A percentile compares a stretch with the other conserved stretches of the same genome.
phyloP scores from a whole-genome alignment of 192 early-diverging fungal genomes.

The Mortierella alpina region DNA sequence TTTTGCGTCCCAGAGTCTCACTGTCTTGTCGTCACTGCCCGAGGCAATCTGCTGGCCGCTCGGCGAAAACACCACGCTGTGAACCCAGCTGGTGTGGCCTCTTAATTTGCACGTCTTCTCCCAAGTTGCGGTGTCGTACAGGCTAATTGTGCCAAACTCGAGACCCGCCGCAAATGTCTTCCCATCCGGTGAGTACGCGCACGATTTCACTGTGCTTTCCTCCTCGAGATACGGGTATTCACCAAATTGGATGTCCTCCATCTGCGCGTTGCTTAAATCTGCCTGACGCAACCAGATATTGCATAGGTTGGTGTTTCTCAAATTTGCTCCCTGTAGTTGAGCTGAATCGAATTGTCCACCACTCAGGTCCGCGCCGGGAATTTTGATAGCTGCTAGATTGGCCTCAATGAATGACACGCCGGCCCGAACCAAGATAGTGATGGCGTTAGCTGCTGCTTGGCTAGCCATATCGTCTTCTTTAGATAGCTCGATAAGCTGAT shows the following conservation, averaged over 20 bases:
- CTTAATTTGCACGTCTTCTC: no score
- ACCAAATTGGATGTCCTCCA: background rate
- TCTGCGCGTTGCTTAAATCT: background rate
- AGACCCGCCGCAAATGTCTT: background rate
- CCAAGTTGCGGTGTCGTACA: slow-evolving; percentile 3
- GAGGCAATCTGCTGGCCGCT: background rate
- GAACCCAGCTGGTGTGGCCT: background rate
- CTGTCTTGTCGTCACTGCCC: background rate
- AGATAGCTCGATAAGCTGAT: no score
- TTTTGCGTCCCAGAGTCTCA: no score
- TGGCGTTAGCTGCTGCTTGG: no score
- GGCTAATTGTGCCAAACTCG: background rate
- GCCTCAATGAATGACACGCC: no score
- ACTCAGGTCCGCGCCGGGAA: no score
- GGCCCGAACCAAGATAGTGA: no score
- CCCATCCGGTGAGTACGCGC: background rate
- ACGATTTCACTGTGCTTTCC: no score
- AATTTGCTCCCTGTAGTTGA: no score
- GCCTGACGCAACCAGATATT: slow-evolving; percentile 3
- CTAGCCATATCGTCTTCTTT: no score
- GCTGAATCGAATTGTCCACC: no score
- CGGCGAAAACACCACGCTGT: background rate
- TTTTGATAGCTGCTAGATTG: no score
- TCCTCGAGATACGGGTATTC: background rate
- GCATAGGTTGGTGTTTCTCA: background rate